Conservation (phyloP, 2,329 filamentous ascomycete species). For the Pyrenochaeta sp. region DNA sequence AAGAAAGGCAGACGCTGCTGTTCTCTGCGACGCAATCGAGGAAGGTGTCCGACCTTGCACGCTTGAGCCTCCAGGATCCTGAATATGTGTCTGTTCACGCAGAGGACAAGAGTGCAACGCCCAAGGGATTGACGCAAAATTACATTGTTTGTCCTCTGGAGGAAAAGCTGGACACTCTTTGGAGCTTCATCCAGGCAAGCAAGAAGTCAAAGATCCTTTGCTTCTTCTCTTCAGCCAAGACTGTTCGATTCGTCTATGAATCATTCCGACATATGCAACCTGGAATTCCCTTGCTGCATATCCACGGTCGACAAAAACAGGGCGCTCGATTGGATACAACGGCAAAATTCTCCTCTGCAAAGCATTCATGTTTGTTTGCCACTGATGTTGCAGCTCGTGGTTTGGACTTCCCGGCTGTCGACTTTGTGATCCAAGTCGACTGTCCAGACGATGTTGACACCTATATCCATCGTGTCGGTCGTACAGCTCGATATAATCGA, state of each 20-base stretch:
- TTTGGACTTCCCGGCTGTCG: conserved; percentile 93
- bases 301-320: conserved; percentile 95
- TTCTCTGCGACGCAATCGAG: conserved; percentile 98
- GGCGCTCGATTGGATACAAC: conserved; percentile 87
- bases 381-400: conserved; percentile 95
- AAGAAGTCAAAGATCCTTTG: conserved; percentile 95
- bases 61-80: conserved; percentile 85
- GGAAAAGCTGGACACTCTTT: conserved; percentile 90
- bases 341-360: conserved; percentile 78
- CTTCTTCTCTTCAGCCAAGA: conserved; percentile 93
- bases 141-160: conserved; percentile 86
- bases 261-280: conserved; percentile 91
- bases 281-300: conserved; percentile 88
- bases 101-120: conserved; percentile 78
- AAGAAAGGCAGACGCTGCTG: conserved; percentile 84
- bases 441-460: conserved; percentile 96
- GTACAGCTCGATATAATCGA: conserved; percentile 91
- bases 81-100: conserved; percentile 97
- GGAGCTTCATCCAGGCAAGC: conserved; percentile 89
- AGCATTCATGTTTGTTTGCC: conserved; percentile 88
- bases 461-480: conserved; percentile 94
- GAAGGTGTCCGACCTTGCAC: conserved; percentile 88
- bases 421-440: conserved; percentile 99
- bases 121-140: conserved; percentile 84
- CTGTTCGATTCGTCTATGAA: conserved; percentile 95